Percentiles rank a stretch among this genome's conserved stretches.
These are phyloP conservation scores for Eucalyptus guilfoylei DNA, from an alignment of 345 rosid genomes.

Conservation along the genomic window DNA sequence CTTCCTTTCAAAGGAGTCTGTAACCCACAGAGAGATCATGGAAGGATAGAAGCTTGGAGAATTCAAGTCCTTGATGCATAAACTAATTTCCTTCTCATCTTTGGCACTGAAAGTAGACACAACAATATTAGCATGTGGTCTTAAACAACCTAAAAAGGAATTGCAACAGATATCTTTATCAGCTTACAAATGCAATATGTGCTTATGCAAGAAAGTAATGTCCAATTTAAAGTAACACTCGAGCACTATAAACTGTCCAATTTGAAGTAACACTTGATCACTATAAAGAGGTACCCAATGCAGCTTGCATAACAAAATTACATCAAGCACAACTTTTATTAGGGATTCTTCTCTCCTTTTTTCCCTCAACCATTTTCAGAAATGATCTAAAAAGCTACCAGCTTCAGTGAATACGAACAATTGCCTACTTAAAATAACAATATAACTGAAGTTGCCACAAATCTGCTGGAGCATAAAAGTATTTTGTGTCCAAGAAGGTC, in stretches of 20 bases:
- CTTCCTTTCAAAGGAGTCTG: conserved; percentile 93
- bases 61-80: conserved; percentile 79
- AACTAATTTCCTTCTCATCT: conserved; percentile 77
- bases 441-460: background rate
- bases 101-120: conserved; percentile 40
- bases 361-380: background rate
- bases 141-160: background rate
- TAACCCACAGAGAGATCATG: conserved; percentile 87
- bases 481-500: background rate
- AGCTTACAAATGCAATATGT: background rate
- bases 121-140: background rate
- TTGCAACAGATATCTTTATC: background rate
- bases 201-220: background rate
- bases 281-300: background rate
- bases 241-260: background rate
- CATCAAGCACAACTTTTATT: background rate
- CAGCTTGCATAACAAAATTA: background rate
- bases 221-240: background rate
- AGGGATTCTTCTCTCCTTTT: background rate
- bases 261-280: background rate
- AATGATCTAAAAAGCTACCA: background rate
- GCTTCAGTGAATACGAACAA: background rate
- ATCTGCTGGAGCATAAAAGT: background rate
- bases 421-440: background rate
- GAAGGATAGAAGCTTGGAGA: conserved; percentile 71